phyloP scores from a whole-genome alignment of 495 filamentous ascomycete species.

The Penicillium antarcticum region DNA sequence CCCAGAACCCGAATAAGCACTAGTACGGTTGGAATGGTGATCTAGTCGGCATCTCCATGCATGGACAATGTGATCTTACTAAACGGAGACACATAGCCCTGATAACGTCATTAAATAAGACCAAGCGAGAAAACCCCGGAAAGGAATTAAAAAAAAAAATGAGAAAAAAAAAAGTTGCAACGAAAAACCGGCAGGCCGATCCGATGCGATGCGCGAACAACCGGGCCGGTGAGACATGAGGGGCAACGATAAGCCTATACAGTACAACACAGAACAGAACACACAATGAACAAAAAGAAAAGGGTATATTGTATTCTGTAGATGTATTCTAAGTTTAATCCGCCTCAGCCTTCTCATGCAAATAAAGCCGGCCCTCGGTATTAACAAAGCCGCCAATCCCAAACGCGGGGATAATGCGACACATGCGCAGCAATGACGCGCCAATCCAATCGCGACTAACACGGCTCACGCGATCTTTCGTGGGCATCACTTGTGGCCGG shows the following conservation, averaged over 20 bases:
- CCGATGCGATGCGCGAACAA: slow-evolving; percentile 11
- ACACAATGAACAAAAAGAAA: slow-evolving; percentile 2
- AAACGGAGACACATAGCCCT: too few species aligned
- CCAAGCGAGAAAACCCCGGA: too few species aligned
- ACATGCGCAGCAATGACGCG: slow-evolving; percentile 71
- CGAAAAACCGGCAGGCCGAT: background rate
- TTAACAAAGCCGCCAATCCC: slow-evolving; percentile 87
- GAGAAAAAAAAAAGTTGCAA: background rate
- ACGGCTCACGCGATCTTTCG: slow-evolving; percentile 54
- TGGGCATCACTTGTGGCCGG: slow-evolving; percentile 40
- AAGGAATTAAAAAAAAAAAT: background rate
- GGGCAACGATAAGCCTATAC: slow-evolving; percentile 14
- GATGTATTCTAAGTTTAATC: background rate
- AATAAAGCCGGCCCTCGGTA: slow-evolving; percentile 44
- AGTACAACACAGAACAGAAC: background rate
- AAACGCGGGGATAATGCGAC: slow-evolving; percentile 86
- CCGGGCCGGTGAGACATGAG: slow-evolving; percentile 14
- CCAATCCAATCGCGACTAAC: slow-evolving; percentile 71
- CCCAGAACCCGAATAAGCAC: too few species aligned
- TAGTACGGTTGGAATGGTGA: too few species aligned
- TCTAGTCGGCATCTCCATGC: too few species aligned
- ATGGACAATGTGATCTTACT: too few species aligned
- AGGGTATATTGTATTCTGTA: slow-evolving; percentile 28
- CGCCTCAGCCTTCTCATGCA: slow-evolving; percentile 29
- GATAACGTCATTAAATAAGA: too few species aligned